A percentile compares a stretch with the other conserved stretches of the same genome.
phyloP scores from a whole-genome alignment of 495 filamentous ascomycete species.

The Rusavskia elegans region DNA sequence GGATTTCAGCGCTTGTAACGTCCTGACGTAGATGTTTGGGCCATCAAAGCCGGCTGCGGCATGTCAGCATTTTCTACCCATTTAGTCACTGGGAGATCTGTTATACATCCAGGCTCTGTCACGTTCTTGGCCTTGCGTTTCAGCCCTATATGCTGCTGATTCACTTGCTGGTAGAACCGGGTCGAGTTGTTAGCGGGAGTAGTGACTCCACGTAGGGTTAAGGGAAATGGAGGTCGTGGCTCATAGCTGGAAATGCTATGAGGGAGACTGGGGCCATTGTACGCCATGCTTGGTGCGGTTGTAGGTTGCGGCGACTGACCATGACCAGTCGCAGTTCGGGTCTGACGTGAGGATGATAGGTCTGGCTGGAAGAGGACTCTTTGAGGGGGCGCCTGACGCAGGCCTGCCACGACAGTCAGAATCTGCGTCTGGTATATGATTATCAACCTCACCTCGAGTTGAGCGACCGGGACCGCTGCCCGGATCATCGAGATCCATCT shows the following conservation, averaged over 20 bases:
- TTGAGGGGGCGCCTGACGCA: slow-evolving; percentile 64
- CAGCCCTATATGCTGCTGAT: slow-evolving; percentile 5
- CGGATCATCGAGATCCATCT: slow-evolving; percentile 40
- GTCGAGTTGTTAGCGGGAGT: slow-evolving; percentile 54
- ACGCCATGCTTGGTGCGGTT: neutral
- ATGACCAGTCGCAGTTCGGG: slow-evolving; percentile 36
- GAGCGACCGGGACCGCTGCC: slow-evolving; percentile 40
- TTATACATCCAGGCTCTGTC: slow-evolving; percentile 38
- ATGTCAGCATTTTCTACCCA: neutral
- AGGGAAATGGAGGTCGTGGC: slow-evolving; percentile 33
- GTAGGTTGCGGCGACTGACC: slow-evolving; percentile 25
- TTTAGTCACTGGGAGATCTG: neutral
- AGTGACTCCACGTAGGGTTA: slow-evolving; percentile 49
- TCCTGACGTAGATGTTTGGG: slow-evolving; percentile 79
- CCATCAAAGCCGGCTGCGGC: slow-evolving; percentile 42
- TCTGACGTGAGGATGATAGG: slow-evolving; percentile 40
- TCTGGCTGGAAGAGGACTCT: slow-evolving; percentile 73
- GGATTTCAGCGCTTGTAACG: slow-evolving; percentile 63
- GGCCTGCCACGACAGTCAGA: slow-evolving; percentile 20
- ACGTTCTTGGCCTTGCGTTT: slow-evolving; percentile 22
- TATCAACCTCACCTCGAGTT: slow-evolving; percentile 32
- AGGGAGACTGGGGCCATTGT: slow-evolving; percentile 21
- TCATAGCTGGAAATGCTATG: slow-evolving; percentile 41
- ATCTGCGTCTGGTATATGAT: too few relatives aligned
- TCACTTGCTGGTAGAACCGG: slow-evolving; percentile 32